Evolutionary conservation across 2,329 filamentous ascomycete genomes (phyloP), one percentile per base, ranked within the genome.

Genomic region (Eutypella sp.): DNA sequence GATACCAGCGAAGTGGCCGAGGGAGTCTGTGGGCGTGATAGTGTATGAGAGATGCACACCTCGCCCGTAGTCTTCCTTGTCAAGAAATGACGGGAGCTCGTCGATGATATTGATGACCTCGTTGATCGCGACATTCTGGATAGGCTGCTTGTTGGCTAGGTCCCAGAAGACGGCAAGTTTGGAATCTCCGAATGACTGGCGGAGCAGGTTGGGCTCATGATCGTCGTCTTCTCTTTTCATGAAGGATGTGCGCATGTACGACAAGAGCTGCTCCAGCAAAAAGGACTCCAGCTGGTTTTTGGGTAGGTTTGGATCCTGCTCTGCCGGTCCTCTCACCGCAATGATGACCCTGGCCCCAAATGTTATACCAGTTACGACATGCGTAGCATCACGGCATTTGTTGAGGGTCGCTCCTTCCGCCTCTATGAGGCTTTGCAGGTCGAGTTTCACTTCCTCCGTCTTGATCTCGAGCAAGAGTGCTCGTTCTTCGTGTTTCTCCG

Each of bases 101-200:
- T 40, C 18, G 4, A 45, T 41, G 25, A 45, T 33, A 6, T 16
- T 11, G 15, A 11, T 23, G 9, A 34, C 25, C 15, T 45, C 43
- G 8, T 36, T 15, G 19, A 34, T 9, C 4, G 25, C 18, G 18
- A 45, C 22, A 22, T 45, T 45, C 10, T 40, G 27, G 9, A 45
- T 15, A 34, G 25, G 18, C 13, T 34, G 23, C 37, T 20, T 33
- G n/a, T 34, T 29, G 16, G 13, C 22, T 19, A 45, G 7, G 29
- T 45, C 43, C n/a, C 37, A 45, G 20, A 45, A 45, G 24, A 45
- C 18, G 22, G 37, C 43, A 31, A 29, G 23, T 10, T 36, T 45
- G 5, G 34, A n/a, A 33, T 40, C 20, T 11, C 36, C 29, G 13
- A 27, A 15, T 16, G 29, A 3, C 16, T n/a, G 5, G 25, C 16